phyloP scores from a whole-genome alignment of 1,284 basidiomycete species.

The Caloboletus firmus region DNA sequence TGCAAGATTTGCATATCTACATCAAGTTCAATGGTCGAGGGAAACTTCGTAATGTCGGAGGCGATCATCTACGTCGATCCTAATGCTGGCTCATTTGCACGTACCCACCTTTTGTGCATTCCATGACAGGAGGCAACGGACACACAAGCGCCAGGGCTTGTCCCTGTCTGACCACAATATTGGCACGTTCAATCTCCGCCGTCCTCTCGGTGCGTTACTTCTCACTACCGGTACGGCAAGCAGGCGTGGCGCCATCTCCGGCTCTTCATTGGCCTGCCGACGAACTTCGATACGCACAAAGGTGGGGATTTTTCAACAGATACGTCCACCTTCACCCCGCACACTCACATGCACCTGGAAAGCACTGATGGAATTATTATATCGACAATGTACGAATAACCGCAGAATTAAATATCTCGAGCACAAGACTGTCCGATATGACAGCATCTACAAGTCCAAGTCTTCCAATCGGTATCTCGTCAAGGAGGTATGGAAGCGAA shows the following conservation, averaged over 20 bases:
- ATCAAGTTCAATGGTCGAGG: too few relatives aligned
- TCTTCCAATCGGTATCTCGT: conserved; percentile 20
- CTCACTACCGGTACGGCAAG: background rate
- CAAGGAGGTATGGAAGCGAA: conserved; percentile 26
- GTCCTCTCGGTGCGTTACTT: background rate
- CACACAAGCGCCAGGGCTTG: background rate
- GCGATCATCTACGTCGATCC: background rate
- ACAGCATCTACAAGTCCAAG: conserved; percentile 12
- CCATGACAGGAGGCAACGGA: background rate
- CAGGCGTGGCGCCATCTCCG: background rate
- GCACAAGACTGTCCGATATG: background rate
- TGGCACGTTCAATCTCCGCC: background rate
- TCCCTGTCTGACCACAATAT: too few relatives aligned
- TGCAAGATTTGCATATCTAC: too few relatives aligned
- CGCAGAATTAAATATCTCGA: background rate
- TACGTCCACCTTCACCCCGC: background rate
- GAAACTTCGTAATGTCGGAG: too few relatives aligned
- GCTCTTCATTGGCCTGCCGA: background rate
- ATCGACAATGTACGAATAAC: background rate
- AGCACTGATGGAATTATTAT: background rate
- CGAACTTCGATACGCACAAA: conserved; percentile 1
- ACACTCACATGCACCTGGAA: background rate
- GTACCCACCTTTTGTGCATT: background rate
- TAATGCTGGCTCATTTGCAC: too few relatives aligned
- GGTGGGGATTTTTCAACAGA: background rate